Evolutionary conservation across 306 rosid genomes (phyloP).

Genomic region (Herpetospermum pedunculosum): DNA sequence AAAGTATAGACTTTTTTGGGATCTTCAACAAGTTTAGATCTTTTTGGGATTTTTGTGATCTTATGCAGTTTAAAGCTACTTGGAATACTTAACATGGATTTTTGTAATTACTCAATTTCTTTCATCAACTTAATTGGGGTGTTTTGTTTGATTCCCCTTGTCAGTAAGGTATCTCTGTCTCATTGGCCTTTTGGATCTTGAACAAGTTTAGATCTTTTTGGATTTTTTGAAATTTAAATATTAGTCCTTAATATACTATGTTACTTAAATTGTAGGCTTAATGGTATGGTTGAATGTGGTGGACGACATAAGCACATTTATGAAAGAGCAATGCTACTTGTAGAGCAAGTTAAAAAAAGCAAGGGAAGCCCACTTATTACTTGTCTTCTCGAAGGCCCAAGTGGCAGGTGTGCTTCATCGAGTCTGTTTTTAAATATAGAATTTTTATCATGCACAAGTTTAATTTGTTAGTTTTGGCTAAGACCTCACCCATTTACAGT

Average conservation of each 20-base stretch:
- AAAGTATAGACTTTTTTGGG: too few species aligned
- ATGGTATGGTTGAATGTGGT: slow-evolving; percentile 90
- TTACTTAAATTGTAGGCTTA: slow-evolving; percentile 41
- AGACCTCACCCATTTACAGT: slow-evolving; percentile 37
- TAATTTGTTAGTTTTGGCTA: slow-evolving; percentile 9
- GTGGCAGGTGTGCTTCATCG: slow-evolving; percentile 62
- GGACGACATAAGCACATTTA: slow-evolving; percentile 67
- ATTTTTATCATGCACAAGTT: background rate
- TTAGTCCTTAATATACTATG: slow-evolving; percentile 4
- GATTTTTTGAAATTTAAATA: too few species aligned
- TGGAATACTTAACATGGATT: too few species aligned
- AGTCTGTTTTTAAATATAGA: background rate
- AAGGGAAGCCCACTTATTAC: slow-evolving; percentile 88
- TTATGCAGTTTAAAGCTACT: too few species aligned
- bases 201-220: too few species aligned
- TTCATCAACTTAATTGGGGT: too few species aligned
- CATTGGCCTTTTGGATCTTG: too few species aligned
- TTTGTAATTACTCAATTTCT: too few species aligned
- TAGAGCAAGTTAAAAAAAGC: slow-evolving; percentile 93
- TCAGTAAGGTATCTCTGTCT: too few species aligned
- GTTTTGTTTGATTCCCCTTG: too few species aligned
- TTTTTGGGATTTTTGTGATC: background rate
- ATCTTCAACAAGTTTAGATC: too few species aligned
- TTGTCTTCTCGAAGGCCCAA: slow-evolving; percentile 89
- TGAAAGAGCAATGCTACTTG: slow-evolving; percentile 75